Evolutionary conservation across 1,284 basidiomycete genomes (phyloP), one percentile per base, ranked within the genome.

Genomic region (Cryptococcus amylolentus): DNA sequence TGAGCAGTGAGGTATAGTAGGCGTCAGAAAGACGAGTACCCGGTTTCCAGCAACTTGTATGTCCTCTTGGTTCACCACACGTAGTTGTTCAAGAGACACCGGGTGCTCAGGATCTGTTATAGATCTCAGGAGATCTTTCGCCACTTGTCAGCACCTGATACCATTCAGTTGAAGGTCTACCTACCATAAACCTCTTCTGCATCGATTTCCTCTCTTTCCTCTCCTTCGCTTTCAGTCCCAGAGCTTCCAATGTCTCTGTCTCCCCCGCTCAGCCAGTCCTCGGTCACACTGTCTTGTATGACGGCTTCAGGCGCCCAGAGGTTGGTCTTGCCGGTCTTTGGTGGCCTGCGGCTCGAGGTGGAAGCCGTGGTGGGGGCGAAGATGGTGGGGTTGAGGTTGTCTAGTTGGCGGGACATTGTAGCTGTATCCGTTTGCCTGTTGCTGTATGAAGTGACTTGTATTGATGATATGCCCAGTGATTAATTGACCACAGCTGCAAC

Each of bases 91-190:
- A 37, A 99, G 84, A n/a, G 88, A 89, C 62, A 88, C 81, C 5
- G 93, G 91, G 76, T 99, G 93, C 75, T 99, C 96, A 1, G 96
- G 96, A 70, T 99, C 96, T 51, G 89, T 89, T 55, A 98, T 96
- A 3, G 86, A 88, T 49, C 93, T 84, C 52, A 98, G 88, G 12
- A 98, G 84, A 64, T 98, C 91, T 94, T 61, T 27, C 6, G 38
- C 16, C 8, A 37, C n/a, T 2, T 23, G 38, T 26, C 13, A 50
- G 37, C 23, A 38, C n/a, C 39, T 46, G 26, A 26, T 4, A 50
- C 7, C 13, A 35, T 39, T 20, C 31, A 31, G 4, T n/a, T 20
- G 55, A 69, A 64, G 44, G 38, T 27, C 2, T 10, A 72, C 80
- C 38, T 51, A 83, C 82, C 82, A 62, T 81, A 84, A 5, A 84